Conservation (phyloP, 2,329 filamentous ascomycete genomes). For the Ilyonectria destructans region DNA sequence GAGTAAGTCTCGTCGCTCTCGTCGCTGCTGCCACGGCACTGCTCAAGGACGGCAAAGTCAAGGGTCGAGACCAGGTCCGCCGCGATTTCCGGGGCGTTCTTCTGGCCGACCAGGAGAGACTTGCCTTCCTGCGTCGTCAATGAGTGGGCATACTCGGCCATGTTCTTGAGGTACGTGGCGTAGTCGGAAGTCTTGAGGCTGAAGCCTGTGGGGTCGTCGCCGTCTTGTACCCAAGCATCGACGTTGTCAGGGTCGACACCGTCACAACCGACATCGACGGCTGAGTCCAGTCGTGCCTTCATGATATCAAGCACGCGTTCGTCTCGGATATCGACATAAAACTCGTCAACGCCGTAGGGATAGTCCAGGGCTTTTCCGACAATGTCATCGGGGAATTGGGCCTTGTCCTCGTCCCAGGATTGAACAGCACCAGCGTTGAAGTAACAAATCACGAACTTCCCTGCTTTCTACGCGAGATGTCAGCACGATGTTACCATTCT, state of each 20-base stretch:
- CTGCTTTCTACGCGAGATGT: conserved; percentile 37
- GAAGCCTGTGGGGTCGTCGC: conserved; percentile 51
- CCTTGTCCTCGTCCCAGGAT: conserved; percentile 48
- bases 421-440: conserved; percentile 54
- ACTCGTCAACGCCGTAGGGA: conserved; percentile 49
- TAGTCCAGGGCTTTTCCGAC: conserved; percentile 47
- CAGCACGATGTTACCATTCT: not conserved
- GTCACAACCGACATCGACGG: conserved; percentile 52
- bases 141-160: conserved; percentile 51
- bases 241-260: conserved; percentile 57
- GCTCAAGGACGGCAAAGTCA: conserved; percentile 57
- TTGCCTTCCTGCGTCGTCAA: conserved; percentile 45
- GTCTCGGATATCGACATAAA: conserved; percentile 51
- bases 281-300: conserved; percentile 50
- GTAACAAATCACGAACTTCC: conserved; percentile 55
- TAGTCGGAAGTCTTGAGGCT: conserved; percentile 50
- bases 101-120: conserved; percentile 53
- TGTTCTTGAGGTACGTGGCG: conserved; percentile 48
- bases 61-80: conserved; percentile 45
- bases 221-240: conserved; percentile 50
- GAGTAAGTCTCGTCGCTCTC: conserved; percentile 37
- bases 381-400: conserved; percentile 45
- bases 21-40: conserved; percentile 51
- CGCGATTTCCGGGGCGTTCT: conserved; percentile 53
- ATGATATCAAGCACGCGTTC: conserved; percentile 49